Conservation (phyloP, 495 filamentous ascomycete genomes). For the Neurospora sp. region DNA sequence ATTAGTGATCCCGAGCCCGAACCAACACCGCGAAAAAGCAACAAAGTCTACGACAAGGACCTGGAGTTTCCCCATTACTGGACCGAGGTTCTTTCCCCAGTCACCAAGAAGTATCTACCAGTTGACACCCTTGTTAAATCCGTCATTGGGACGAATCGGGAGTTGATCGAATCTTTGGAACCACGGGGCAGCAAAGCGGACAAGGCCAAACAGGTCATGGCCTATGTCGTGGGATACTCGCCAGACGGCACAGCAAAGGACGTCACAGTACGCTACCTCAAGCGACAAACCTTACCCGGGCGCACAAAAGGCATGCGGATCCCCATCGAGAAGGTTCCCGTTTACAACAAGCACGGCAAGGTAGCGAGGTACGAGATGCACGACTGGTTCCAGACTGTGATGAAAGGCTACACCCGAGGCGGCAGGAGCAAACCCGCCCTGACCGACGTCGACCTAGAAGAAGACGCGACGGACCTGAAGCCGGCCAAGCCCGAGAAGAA, state of each 20-base stretch:
- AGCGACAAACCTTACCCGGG: conserved; percentile 71
- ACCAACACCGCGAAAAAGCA: conserved; percentile 9
- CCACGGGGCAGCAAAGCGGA: conserved; percentile 73
- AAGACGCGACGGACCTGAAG: conserved; percentile 66
- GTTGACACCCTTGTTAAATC: conserved; percentile 66
- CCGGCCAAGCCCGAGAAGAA: conserved; percentile 61
- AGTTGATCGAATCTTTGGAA: conserved; percentile 68
- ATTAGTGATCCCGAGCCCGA: conserved; percentile 21
- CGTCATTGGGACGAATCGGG: conserved; percentile 54
- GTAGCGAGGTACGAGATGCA: conserved; percentile 57
- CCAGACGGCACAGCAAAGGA: conserved; percentile 86
- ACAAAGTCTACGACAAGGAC: conserved; percentile 50
- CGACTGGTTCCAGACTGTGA: conserved; percentile 77
- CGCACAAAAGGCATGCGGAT: conserved; percentile 83
- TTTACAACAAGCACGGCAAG: conserved; percentile 64
- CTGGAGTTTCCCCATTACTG: conserved; percentile 83
- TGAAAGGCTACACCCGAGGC: conserved; percentile 61
- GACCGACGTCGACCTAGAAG: conserved; percentile 63
- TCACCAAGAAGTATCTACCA: conserved; percentile 64
- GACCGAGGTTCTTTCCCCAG: conserved; percentile 77
- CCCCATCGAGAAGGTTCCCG: conserved; percentile 61
- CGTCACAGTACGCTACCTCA: conserved; percentile 86
- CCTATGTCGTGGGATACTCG: conserved; percentile 83
- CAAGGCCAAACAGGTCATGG: conserved; percentile 78
- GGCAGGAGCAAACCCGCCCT: conserved; percentile 32